Evolutionary conservation across 2,329 filamentous ascomycete genomes (phyloP).

Genomic region (Colletotrichum sp.): DNA sequence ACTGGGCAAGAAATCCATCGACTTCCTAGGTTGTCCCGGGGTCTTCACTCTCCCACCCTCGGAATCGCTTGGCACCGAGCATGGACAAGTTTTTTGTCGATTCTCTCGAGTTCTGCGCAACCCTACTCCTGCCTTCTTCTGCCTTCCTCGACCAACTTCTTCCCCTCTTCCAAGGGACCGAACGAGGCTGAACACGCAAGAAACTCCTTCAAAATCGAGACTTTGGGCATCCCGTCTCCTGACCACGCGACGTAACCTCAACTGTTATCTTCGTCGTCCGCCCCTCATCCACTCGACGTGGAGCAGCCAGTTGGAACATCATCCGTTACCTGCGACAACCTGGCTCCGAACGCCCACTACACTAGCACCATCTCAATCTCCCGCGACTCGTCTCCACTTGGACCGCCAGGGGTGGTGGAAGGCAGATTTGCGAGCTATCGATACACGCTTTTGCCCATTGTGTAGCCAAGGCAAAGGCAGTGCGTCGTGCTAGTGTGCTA

Average conservation of each 20-base stretch:
- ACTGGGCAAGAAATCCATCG: neutral
- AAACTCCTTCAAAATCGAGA: neutral
- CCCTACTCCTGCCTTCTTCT: neutral
- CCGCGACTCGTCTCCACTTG: slow-evolving; percentile 15
- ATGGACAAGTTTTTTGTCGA: neutral
- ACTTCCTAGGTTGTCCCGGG: neutral
- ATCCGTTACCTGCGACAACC: slow-evolving; percentile 12
- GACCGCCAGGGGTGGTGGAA: neutral
- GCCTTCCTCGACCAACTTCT: neutral
- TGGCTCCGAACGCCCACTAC: slow-evolving; percentile 8
- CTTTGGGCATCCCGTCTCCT: neutral
- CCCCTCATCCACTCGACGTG: slow-evolving; percentile 3
- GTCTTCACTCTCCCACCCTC: neutral
- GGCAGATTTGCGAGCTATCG: slow-evolving; percentile 12
- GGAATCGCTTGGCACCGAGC: slow-evolving; percentile 1
- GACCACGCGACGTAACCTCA: slow-evolving; percentile 7
- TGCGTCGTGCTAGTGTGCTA: neutral
- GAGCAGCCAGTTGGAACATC: slow-evolving; percentile 14
- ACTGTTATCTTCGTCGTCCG: slow-evolving; percentile 16
- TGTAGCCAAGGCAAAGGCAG: neutral
- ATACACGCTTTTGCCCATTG: neutral
- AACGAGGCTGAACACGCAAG: neutral
- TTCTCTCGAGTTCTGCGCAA: neutral
- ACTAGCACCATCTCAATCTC: slow-evolving; percentile 21
- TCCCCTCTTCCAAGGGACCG: neutral